Evolutionary conservation across 2,329 filamentous ascomycete genomes (phyloP).

Genomic region (Metarhizium sp.): DNA sequence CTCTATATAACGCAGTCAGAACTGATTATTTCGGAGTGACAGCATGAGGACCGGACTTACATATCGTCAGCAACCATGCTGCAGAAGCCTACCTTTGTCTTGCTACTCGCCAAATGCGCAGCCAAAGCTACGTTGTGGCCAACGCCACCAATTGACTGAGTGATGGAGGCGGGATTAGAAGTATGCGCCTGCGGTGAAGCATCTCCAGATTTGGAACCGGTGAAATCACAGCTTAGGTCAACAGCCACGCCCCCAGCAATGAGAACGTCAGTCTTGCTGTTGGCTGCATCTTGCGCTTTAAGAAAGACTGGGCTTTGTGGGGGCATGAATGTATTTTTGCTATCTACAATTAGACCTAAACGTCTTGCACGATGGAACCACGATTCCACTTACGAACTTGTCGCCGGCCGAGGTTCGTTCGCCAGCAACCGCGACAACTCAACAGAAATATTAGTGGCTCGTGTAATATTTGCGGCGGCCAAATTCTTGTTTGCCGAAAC

Average conservation of each 20-base stretch:
- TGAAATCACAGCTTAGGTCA: constrained; percentile 77
- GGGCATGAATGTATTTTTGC: constrained; percentile 13
- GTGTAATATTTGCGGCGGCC: constrained; percentile 42
- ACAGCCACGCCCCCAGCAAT: constrained; percentile 87
- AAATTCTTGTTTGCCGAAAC: constrained; percentile 64
- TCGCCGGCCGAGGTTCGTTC: constrained; percentile 16
- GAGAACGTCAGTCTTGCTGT: constrained; percentile 52
- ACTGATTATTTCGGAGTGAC: background rate
- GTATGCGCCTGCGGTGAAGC: constrained; percentile 53
- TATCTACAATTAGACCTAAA: constrained; percentile 28
- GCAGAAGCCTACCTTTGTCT: constrained; percentile 58
- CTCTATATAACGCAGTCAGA: constrained; percentile 28
- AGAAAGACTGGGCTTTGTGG: background rate
- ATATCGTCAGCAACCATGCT: constrained; percentile 74
- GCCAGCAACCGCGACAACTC: constrained; percentile 39
- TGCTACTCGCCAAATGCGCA: constrained; percentile 56
- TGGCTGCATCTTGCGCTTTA: constrained; percentile 1
- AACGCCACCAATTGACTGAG: constrained; percentile 80
- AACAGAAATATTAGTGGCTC: constrained; percentile 44
- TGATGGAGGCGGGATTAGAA: constrained; percentile 77
- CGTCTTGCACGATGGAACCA: constrained; percentile 5
- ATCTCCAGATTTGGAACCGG: constrained; percentile 16
- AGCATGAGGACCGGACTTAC: constrained; percentile 28
- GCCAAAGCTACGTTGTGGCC: constrained; percentile 87
- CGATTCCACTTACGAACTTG: constrained; percentile 27